Evolutionary conservation across 345 rosid genomes (phyloP).

Genomic region (Acer yangbiense): DNA sequence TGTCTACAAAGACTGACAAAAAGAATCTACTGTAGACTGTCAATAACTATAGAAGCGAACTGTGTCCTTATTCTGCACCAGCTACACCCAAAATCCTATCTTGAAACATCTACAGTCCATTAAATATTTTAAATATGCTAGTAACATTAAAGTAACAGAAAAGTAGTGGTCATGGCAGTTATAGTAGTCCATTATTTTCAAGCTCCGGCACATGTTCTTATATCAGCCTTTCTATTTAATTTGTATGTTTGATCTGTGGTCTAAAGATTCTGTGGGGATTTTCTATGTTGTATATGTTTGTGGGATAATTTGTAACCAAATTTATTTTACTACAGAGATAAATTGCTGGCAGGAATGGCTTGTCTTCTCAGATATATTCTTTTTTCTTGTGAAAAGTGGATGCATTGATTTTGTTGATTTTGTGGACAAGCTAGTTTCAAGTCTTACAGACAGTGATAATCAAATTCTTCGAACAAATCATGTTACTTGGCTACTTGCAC

Average conservation of each 20-base stretch:
- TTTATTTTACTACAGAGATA: conserved; percentile 58
- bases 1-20: not conserved
- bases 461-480: conserved; percentile 93
- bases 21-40: not conserved
- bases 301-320: conserved; percentile 24
- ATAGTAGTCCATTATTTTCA: conserved; percentile 7
- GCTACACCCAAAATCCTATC: not conserved
- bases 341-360: conserved; percentile 99
- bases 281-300: conserved; percentile 13
- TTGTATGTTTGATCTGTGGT: conserved; percentile 14
- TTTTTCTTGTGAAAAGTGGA: conserved; percentile 85
- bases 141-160: not conserved
- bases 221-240: not conserved
- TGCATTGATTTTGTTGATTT: conserved; percentile 96
- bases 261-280: not conserved
- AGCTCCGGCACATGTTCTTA: not conserved
- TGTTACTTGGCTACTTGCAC: conserved; percentile 95
- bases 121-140: not conserved
- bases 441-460: conserved; percentile 69
- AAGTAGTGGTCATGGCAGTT: conserved; percentile 2
- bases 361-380: conserved; percentile 90
- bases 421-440: conserved; percentile 84
- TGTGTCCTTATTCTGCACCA: not conserved
- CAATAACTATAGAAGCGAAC: not conserved
- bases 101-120: not conserved